Evolutionary conservation across 345 rosid genomes (phyloP), one percentile per base, ranked within the genome.

Genomic region (Dovyalis caffra): DNA sequence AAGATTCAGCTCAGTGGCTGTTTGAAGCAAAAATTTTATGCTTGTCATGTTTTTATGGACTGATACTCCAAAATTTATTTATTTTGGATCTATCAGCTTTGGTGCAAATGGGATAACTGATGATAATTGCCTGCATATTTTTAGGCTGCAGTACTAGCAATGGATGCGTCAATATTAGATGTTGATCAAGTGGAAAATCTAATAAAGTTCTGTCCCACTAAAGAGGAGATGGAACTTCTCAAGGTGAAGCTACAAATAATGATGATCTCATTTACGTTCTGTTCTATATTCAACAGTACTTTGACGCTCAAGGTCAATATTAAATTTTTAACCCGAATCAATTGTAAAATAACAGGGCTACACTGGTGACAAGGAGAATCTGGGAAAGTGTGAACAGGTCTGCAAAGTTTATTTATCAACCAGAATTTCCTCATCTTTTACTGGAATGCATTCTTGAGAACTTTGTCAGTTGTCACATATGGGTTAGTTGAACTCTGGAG

Each of bases 381-480:
- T 96, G 82, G 98, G 99, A 82, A 96, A 90, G 86, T 96, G 98
- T 83, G 99, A 96, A 79, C 98, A 91, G 98, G 99, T 95, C 35
- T 76, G 89, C 73, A 66, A 69, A 73, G 33, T 6, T 58, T 77
- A 61, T 40, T 57, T 37, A 43, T 37, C 33, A 53, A 38, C 43
- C 64, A 38, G 34, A 63, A 21, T 33, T 69, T 69, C 31, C 3
- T 71, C 21, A 20, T 35, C 33, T 79, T 70, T 51, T 61, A 37
- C 29, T 69, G 51, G 25, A 69, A 23, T 64, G 26, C 25, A 23
- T 40, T 40, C 29, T 53, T 64, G 58, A 26, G 38, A 40, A 40
- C 65, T 76, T 75, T 64, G 15, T 47, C 62, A 51, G 25, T 64
- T 66, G 28, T 51, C 69, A 33, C 18, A 47, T 34, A 56, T 61